phyloP scores from a whole-genome alignment of 306 rosid genomes.

The Mimosa bimucronata region DNA sequence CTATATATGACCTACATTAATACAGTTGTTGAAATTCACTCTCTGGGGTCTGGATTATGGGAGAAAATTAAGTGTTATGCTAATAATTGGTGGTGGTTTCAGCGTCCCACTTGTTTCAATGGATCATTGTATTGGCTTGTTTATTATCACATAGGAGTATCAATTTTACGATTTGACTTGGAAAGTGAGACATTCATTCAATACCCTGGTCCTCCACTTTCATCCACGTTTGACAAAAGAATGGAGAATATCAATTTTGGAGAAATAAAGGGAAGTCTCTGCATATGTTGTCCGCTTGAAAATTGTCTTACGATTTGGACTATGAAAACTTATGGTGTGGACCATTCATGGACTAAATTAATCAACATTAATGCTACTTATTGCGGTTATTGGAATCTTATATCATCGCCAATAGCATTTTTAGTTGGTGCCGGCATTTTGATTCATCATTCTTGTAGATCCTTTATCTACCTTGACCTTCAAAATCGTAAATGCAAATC shows the following conservation, averaged over 20 bases:
- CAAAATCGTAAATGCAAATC: background rate
- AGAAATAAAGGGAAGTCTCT: background rate
- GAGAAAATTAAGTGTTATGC: background rate
- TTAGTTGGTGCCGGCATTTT: background rate
- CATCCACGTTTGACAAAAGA: background rate
- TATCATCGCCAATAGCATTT: background rate
- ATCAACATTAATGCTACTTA: background rate
- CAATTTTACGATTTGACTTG: conserved; percentile 15
- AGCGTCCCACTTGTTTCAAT: conserved; percentile 3
- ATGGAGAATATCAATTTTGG: background rate
- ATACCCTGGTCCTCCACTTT: background rate
- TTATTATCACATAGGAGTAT: accelerated
- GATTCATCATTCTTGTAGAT: background rate
- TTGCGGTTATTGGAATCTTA: background rate
- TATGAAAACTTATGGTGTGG: background rate
- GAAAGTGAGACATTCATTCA: conserved; percentile 32
- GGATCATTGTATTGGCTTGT: conserved; percentile 37
- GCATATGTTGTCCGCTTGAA: background rate
- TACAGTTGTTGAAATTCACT: conserved; percentile 17
- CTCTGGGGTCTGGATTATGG: conserved; percentile 19
- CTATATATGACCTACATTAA: no score
- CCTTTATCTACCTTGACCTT: background rate
- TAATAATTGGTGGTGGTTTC: background rate
- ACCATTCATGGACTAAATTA: background rate
- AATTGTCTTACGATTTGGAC: background rate